Conservation (phyloP, 2,329 filamentous ascomycete genomes). For the Tothia fuscella region DNA sequence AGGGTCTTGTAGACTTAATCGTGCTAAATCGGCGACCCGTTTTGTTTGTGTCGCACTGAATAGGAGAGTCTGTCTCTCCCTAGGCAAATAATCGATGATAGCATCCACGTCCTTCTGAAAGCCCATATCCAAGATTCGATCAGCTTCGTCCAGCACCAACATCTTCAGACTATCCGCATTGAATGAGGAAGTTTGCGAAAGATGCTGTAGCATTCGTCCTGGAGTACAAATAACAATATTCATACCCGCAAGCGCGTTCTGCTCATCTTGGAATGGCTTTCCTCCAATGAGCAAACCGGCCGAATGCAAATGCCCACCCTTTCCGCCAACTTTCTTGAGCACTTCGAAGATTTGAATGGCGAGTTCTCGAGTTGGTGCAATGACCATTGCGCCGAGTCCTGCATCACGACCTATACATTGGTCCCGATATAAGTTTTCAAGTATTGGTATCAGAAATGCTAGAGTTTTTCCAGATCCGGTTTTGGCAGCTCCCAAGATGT, state of each 20-base stretch:
- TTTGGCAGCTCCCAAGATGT: slow-evolving; percentile 89
- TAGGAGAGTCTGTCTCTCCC: slow-evolving; percentile 75
- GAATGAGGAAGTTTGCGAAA: slow-evolving; percentile 85
- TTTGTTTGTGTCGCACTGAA: slow-evolving; percentile 97
- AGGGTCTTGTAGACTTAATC: slow-evolving; percentile 76
- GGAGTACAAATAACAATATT: slow-evolving; percentile 96
- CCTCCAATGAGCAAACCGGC: slow-evolving; percentile 90
- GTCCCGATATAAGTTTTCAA: slow-evolving; percentile 82
- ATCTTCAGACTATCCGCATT: slow-evolving; percentile 86
- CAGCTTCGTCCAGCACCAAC: slow-evolving; percentile 87
- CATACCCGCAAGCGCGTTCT: slow-evolving; percentile 76
- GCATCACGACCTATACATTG: slow-evolving; percentile 80
- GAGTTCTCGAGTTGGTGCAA: slow-evolving; percentile 87
- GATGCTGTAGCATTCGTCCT: slow-evolving; percentile 85
- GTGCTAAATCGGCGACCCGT: slow-evolving; percentile 80
- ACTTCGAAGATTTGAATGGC: slow-evolving; percentile 97
- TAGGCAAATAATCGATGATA: slow-evolving; percentile 81
- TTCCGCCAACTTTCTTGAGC: slow-evolving; percentile 73
- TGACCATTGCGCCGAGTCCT: slow-evolving; percentile 80
- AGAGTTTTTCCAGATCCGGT: slow-evolving; percentile 93
- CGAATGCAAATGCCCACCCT: slow-evolving; percentile 75
- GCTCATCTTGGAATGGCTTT: slow-evolving; percentile 78
- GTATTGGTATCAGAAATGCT: slow-evolving; percentile 79
- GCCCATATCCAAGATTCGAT: slow-evolving; percentile 95
- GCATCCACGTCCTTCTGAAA: slow-evolving; percentile 87